Evolutionary conservation across 2,329 filamentous ascomycete genomes (phyloP).

Genomic region (Xylariaceae sp.): DNA sequence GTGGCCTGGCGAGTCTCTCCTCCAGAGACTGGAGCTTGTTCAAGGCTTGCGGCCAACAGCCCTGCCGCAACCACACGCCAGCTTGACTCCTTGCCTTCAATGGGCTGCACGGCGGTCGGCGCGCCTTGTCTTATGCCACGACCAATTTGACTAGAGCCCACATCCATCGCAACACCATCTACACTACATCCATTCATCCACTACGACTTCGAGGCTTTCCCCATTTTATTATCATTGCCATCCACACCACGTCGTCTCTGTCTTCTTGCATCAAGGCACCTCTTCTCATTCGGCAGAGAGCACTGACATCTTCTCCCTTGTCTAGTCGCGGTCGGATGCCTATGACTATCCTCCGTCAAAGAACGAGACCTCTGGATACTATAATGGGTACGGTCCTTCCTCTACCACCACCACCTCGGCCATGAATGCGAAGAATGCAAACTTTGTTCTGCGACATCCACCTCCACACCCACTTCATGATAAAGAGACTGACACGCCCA

Average conservation of each 20-base stretch:
- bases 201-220: too few relatives aligned
- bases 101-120: too few relatives aligned
- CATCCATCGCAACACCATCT: too few relatives aligned
- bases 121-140: too few relatives aligned
- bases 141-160: too few relatives aligned
- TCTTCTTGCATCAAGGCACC: background rate
- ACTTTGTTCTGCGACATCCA: constrained; percentile 26
- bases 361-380: constrained; percentile 21
- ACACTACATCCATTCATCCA: too few relatives aligned
- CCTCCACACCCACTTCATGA: constrained; percentile 33
- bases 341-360: constrained; percentile 34
- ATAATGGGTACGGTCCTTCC: constrained; percentile 32
- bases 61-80: too few relatives aligned
- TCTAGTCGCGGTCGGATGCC: constrained; percentile 38
- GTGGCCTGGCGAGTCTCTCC: too few relatives aligned
- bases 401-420: constrained; percentile 31
- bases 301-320: constrained; percentile 11
- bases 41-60: too few relatives aligned
- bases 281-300: background rate
- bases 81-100: too few relatives aligned
- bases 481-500: constrained; percentile 29
- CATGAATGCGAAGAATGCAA: constrained; percentile 26
- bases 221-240: background rate
- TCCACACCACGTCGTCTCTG: background rate
- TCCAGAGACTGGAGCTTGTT: too few relatives aligned